Percentiles rank a stretch among this genome's conserved stretches.
phyloP scores from a whole-genome alignment of 2,329 filamentous ascomycete genomes.

The Diplodia sapinea region DNA sequence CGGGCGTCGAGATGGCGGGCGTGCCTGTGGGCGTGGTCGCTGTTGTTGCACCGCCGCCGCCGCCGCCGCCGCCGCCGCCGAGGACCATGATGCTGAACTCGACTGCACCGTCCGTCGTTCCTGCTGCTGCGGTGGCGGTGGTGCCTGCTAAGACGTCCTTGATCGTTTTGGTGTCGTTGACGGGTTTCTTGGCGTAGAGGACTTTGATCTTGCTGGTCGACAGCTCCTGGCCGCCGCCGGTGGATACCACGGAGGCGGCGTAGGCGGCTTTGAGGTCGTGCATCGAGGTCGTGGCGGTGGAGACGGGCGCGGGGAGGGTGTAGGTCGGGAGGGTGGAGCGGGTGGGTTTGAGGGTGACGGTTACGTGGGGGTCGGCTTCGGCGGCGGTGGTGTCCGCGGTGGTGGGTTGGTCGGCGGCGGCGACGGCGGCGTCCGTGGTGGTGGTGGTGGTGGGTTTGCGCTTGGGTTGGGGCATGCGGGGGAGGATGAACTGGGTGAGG shows the following conservation, averaged over 20 bases:
- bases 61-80: constrained; percentile 69
- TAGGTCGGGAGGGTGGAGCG: constrained; percentile 62
- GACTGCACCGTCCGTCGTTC: no score
- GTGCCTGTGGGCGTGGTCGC: no score
- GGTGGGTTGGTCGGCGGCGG: constrained; percentile 37
- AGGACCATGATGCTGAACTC: constrained; percentile 91
- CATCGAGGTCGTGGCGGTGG: constrained; percentile 70
- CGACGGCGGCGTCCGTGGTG: constrained; percentile 44
- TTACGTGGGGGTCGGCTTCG: constrained; percentile 41
- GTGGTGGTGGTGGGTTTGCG: constrained; percentile 63
- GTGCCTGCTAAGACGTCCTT: constrained; percentile 73
- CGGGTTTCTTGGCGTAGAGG: constrained; percentile 85
- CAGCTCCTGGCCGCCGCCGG: constrained; percentile 60
- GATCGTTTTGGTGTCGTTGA: constrained; percentile 76
- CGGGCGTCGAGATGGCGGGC: constrained; percentile 19
- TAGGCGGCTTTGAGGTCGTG: constrained; percentile 78
- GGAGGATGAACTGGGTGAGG: constrained; percentile 68
- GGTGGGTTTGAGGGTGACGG: constrained; percentile 73
- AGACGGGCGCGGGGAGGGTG: constrained; percentile 66
- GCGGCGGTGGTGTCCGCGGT: constrained; percentile 39
- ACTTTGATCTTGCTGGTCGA: constrained; percentile 73
- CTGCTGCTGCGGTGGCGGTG: no score
- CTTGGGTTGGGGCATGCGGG: constrained; percentile 41
- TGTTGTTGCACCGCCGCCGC: no score
- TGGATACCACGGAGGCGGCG: constrained; percentile 45